Evolutionary conservation across 495 filamentous ascomycete species (phyloP), one percentile per base, ranked within the genome.

Genomic region (Evernia prunastri): DNA sequence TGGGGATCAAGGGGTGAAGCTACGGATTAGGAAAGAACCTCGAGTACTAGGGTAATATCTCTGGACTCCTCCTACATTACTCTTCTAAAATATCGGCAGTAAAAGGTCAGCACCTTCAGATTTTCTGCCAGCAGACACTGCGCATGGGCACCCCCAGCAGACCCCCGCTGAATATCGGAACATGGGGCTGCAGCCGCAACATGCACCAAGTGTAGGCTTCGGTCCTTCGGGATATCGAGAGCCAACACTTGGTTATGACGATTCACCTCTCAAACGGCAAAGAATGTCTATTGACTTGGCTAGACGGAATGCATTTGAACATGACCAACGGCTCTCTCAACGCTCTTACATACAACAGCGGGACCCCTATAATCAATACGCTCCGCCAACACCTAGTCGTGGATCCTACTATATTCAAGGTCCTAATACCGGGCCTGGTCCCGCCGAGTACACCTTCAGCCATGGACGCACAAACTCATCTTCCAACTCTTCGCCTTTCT

Each of bases 1-100:
- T 76, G 90, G 90, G 64, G 94, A 98, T 72, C 94, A 98, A 73
- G 94, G 94, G 23, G 91, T 97, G 17, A 86, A 91, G 45, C 78
- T 98, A 53, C 83, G 93, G 58, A 85, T 97, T 54, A 84, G 92
- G 64, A 98, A 98, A 73, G 91, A 96, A 69, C 84, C 85, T 65
- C 79, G 87, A 84, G 68, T 79, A 85, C 76, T 83, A 65, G 71
- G 79, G 78, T 64, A 42, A 36, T 51, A 25, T 2, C 15, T 45
- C 35, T 8, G 23, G 27, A 11, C 17, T 17, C 18, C 33, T 36
- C n/a, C 12, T 57, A 51, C 15, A 20, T 37, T 49, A 20, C 35
- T n/a, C 15, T 57, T 45, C 63, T 43, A 67, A 20, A n/a, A 12
- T 17, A 23, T 36, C 12, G 39, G 20, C 13, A 71, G 68, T 11